Evolutionary conservation across 164 flowering plant genomes (phyloP).

Genomic region (Vitis riparia): DNA sequence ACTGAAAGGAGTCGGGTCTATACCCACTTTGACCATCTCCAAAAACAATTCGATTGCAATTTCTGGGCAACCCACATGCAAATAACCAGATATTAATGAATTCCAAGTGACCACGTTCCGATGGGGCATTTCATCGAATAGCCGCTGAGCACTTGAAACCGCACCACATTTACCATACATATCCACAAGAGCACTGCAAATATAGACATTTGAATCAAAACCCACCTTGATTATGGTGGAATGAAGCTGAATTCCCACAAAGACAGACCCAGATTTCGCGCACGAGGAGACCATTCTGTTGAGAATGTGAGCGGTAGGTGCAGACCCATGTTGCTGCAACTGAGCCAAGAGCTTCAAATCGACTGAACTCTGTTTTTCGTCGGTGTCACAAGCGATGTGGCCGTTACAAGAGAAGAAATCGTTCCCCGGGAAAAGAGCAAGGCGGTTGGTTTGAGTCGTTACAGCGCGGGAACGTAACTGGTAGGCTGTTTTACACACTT

Average conservation of each 20-base stretch:
- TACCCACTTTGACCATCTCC: conserved; percentile 30
- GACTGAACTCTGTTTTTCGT: background rate
- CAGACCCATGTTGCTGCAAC: conserved; percentile 8
- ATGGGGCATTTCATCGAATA: conserved; percentile 44
- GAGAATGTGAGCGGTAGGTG: conserved; percentile 10
- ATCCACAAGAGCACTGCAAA: conserved; percentile 36
- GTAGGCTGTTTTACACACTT: background rate
- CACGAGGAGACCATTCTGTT: conserved; percentile 32
- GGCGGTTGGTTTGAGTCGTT: background rate
- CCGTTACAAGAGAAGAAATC: background rate
- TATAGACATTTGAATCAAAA: conserved; percentile 28
- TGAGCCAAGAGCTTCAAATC: conserved; percentile 1
- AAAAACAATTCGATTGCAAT: conserved; percentile 26
- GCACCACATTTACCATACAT: conserved; percentile 37
- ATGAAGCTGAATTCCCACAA: conserved; percentile 36
- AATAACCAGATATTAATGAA: conserved; percentile 35
- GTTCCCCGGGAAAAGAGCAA: background rate
- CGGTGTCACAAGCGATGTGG: background rate
- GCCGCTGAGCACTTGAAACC: conserved; percentile 20
- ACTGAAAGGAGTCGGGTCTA: conserved; percentile 24
- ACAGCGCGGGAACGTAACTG: conserved; percentile 6
- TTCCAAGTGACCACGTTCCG: conserved; percentile 48
- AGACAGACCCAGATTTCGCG: conserved; percentile 23
- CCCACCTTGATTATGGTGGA: conserved; percentile 35
- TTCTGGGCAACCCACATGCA: conserved; percentile 18